Evolutionary conservation across 495 filamentous ascomycete genomes (phyloP).

Genomic region (Ascobolus immersus): DNA sequence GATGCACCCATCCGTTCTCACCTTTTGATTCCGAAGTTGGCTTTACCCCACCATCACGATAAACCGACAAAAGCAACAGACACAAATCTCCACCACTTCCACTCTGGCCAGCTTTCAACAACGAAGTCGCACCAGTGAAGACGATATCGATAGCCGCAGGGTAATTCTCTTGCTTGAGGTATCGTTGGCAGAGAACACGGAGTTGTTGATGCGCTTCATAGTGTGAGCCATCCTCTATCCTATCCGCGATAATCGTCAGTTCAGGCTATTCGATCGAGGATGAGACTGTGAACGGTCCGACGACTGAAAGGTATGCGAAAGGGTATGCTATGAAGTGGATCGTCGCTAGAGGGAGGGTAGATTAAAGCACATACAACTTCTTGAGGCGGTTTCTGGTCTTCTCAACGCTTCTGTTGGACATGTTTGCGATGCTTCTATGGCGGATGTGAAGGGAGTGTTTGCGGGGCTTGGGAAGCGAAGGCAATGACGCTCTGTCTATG

Average conservation of each 20-base stretch:
- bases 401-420: constrained; percentile 32
- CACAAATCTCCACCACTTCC: constrained; percentile 81
- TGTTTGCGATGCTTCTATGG: too few relatives aligned
- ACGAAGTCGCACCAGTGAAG: constrained; percentile 52
- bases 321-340: background rate
- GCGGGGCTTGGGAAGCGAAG: too few relatives aligned
- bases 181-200: constrained; percentile 73
- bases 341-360: background rate
- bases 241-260: too few relatives aligned
- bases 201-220: constrained; percentile 98
- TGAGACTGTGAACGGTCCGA: background rate
- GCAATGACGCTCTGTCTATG: too few relatives aligned
- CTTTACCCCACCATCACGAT: constrained; percentile 53
- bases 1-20: background rate
- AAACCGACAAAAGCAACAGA: constrained; percentile 62
- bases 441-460: too few relatives aligned
- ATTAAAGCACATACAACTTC: constrained; percentile 7
- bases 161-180: constrained; percentile 65
- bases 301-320: background rate
- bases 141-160: constrained; percentile 64
- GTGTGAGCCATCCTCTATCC: constrained; percentile 74
- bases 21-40: constrained; percentile 40
- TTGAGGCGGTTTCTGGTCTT: constrained; percentile 13
- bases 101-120: constrained; percentile 70
- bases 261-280: too few relatives aligned